Conservation (phyloP, 345 rosid species). For the Eucalyptus sp. region DNA sequence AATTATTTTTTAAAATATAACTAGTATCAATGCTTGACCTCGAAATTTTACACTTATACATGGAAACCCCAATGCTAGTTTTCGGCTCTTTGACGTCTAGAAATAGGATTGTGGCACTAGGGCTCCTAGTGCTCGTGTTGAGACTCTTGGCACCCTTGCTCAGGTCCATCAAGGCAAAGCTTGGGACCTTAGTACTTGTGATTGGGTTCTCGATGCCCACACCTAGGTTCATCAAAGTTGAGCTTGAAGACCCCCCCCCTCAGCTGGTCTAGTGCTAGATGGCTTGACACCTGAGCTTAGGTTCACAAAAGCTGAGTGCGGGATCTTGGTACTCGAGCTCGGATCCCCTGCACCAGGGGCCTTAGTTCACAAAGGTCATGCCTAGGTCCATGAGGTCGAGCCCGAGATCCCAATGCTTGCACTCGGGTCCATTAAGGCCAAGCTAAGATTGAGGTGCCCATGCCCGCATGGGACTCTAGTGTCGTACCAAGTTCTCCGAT, state of each 20-base stretch:
- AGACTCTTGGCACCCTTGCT: background rate
- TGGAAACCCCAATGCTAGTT: background rate
- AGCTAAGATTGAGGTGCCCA: background rate
- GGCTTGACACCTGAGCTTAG: background rate
- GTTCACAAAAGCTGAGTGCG: rapidly evolving
- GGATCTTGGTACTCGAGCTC: background rate
- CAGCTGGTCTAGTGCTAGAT: background rate
- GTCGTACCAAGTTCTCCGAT: background rate
- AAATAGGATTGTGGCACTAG: too few relatives aligned
- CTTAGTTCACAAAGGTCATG: background rate
- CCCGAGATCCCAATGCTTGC: rapidly evolving
- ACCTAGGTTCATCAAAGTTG: background rate
- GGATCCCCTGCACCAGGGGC: rapidly evolving
- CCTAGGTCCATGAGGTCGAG: background rate
- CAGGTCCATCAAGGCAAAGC: background rate
- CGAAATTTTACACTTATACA: background rate
- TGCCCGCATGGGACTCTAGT: rapidly evolving
- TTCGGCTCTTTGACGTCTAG: rapidly evolving
- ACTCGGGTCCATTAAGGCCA: background rate
- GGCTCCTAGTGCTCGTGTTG: too few relatives aligned
- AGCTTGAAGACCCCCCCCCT: background rate
- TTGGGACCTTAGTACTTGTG: background rate
- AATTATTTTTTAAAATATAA: too few relatives aligned
- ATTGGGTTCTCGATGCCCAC: background rate
- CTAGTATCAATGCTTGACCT: background rate